These are phyloP conservation scores for Macrolepiota dolichaula DNA, from an alignment of 768 basidiomycete species.

Conservation along the genomic window DNA sequence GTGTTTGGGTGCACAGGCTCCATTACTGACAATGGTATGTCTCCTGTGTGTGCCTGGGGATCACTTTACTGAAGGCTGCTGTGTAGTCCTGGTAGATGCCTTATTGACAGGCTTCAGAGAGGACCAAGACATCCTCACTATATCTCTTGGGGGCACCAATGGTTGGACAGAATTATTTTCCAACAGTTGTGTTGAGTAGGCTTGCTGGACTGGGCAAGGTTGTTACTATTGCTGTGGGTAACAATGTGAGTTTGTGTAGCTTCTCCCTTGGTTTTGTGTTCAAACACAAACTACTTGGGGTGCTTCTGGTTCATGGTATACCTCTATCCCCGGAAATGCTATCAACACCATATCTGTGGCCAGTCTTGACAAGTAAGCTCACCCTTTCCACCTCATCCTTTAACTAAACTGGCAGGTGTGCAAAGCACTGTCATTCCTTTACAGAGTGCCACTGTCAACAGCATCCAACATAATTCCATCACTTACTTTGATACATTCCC, in stretches of 20 bases:
- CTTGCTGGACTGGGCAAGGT: slow-evolving; percentile 55
- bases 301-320: slow-evolving; percentile 58
- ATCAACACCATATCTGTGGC: slow-evolving; percentile 56
- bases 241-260: slow-evolving; percentile 28
- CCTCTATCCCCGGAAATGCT: slow-evolving; percentile 49
- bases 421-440: slow-evolving; percentile 51
- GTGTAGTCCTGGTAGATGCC: slow-evolving; percentile 40
- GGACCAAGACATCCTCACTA: slow-evolving; percentile 57
- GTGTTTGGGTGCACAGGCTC: slow-evolving; percentile 58
- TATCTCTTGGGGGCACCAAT: slow-evolving; percentile 60
- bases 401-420: background rate
- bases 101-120: slow-evolving; percentile 48
- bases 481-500: slow-evolving; percentile 52
- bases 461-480: slow-evolving; percentile 45
- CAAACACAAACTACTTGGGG: slow-evolving; percentile 28
- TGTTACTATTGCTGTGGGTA: slow-evolving; percentile 63
- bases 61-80: background rate
- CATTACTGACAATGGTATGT: slow-evolving; percentile 50
- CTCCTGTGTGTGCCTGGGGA: background rate
- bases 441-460: slow-evolving; percentile 51
- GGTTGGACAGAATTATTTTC: slow-evolving; percentile 61
- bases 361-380: slow-evolving; percentile 47
- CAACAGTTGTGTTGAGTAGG: slow-evolving; percentile 54
- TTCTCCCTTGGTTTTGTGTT: background rate
- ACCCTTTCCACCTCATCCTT: background rate